phyloP scores from a whole-genome alignment of 1,284 basidiomycete genomes.

The Leccinum angustisporum region DNA sequence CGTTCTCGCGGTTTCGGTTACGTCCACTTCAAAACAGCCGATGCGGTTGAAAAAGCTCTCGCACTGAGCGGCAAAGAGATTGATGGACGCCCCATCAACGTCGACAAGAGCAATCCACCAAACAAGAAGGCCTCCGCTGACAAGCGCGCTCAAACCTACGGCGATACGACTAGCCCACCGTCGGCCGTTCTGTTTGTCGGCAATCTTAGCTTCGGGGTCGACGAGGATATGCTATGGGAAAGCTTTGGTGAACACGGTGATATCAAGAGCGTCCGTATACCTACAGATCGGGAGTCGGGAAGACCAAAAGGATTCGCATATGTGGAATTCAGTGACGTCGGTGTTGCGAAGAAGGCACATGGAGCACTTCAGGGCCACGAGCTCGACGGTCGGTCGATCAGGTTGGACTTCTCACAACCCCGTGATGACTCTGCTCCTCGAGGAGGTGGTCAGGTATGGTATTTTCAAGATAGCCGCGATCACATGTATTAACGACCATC shows the following conservation, averaged over 20 bases:
- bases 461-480: slow-evolving; percentile 22
- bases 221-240: slow-evolving; percentile 90
- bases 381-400: slow-evolving; percentile 79
- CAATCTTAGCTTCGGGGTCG: slow-evolving; percentile 81
- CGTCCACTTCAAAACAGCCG: slow-evolving; percentile 84
- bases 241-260: slow-evolving; percentile 89
- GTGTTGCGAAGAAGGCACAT: slow-evolving; percentile 81
- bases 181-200: slow-evolving; percentile 87
- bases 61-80: slow-evolving; percentile 82
- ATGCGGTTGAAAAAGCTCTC: slow-evolving; percentile 78
- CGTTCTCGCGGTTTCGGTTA: slow-evolving; percentile 93
- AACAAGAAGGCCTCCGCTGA: slow-evolving; percentile 58
- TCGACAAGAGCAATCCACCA: slow-evolving; percentile 77
- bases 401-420: slow-evolving; percentile 91
- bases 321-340: slow-evolving; percentile 87
- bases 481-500: slow-evolving; percentile 11
- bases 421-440: slow-evolving; percentile 63
- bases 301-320: slow-evolving; percentile 96
- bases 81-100: slow-evolving; percentile 86
- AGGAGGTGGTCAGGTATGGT: slow-evolving; percentile 39
- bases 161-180: slow-evolving; percentile 70
- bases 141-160: slow-evolving; percentile 76
- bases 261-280: slow-evolving; percentile 86
- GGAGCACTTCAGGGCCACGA: slow-evolving; percentile 72
- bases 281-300: slow-evolving; percentile 91